Evolutionary conservation across 78 protist species (phyloP).

Genomic region (Speleostelium caveatum): DNA sequence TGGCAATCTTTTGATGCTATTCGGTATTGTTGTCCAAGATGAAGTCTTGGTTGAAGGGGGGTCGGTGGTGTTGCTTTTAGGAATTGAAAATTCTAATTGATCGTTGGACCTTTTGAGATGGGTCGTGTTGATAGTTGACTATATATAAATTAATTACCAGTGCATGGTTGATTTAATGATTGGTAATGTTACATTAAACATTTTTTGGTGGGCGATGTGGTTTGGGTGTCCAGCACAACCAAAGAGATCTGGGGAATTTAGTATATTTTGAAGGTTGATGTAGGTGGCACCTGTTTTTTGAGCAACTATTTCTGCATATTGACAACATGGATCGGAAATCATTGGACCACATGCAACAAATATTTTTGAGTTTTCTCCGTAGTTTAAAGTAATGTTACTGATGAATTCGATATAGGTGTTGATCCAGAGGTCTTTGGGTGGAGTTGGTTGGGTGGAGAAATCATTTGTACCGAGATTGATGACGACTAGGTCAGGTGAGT

Average conservation of each 20-base stretch:
- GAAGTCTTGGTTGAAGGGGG: too few relatives aligned
- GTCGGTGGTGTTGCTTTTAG: too few relatives aligned
- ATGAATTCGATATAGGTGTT: conserved; percentile 15
- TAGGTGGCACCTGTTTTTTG: neutral
- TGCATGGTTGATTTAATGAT: conserved; percentile 5
- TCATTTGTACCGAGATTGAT: conserved; percentile 79
- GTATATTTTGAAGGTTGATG: conserved; percentile 10
- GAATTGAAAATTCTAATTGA: too few relatives aligned
- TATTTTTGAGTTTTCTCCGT: neutral
- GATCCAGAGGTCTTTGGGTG: conserved; percentile 46
- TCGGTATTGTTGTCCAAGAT: too few relatives aligned
- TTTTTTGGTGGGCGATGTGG: neutral
- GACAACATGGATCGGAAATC: conserved; percentile 64
- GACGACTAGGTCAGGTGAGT: conserved; percentile 45
- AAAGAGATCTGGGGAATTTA: neutral
- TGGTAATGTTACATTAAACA: conserved; percentile 14
- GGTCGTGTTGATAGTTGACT: too few relatives aligned
- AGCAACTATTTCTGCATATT: conserved; percentile 55
- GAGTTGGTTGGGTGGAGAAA: conserved; percentile 28
- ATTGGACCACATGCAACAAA: conserved; percentile 67
- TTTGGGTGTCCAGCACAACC: conserved; percentile 74
- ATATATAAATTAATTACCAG: conserved; percentile 31
- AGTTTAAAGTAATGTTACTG: neutral
- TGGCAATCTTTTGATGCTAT: too few relatives aligned
- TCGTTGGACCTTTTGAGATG: too few relatives aligned